Evolutionary conservation across 2,329 filamentous ascomycete species (phyloP).

Genomic region (Sporothrix curviconia): DNA sequence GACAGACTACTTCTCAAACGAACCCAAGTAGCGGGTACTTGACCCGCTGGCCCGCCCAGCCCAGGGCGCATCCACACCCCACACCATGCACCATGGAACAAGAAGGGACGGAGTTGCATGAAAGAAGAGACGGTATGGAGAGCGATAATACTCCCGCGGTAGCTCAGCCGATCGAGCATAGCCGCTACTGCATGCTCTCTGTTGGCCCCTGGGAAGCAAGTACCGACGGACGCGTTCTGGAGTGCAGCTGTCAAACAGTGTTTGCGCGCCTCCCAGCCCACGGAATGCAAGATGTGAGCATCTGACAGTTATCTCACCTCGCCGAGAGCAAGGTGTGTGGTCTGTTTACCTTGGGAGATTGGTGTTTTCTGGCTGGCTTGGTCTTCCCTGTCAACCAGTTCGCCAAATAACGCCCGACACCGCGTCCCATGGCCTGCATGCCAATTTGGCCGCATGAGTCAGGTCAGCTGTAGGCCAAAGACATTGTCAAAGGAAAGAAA

Average conservation of each 20-base stretch:
- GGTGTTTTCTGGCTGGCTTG: no score
- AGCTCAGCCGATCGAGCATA: conserved; percentile 5
- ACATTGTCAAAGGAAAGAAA: no score
- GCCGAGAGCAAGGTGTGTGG: no score
- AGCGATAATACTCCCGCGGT: not conserved
- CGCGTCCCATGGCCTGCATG: not conserved
- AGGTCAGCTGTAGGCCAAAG: not conserved
- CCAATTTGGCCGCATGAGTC: not conserved
- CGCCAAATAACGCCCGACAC: no score
- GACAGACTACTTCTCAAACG: conserved; percentile 15
- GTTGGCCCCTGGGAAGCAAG: not conserved
- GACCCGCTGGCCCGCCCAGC: conserved; percentile 12
- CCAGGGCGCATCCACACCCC: conserved; percentile 2
- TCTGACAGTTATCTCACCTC: no score
- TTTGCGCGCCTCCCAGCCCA: no score
- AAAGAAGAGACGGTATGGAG: no score
- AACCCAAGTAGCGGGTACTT: conserved; percentile 14
- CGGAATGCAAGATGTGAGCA: not conserved
- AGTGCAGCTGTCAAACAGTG: not conserved
- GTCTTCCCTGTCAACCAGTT: no score
- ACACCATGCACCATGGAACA: not conserved
- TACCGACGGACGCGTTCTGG: conserved; percentile 2
- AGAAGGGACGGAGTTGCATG: not conserved
- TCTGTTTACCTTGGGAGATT: not conserved
- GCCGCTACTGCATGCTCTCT: conserved; percentile 12